Evolutionary conservation across 345 rosid species (phyloP).

Genomic region (Passiflora organensis): DNA sequence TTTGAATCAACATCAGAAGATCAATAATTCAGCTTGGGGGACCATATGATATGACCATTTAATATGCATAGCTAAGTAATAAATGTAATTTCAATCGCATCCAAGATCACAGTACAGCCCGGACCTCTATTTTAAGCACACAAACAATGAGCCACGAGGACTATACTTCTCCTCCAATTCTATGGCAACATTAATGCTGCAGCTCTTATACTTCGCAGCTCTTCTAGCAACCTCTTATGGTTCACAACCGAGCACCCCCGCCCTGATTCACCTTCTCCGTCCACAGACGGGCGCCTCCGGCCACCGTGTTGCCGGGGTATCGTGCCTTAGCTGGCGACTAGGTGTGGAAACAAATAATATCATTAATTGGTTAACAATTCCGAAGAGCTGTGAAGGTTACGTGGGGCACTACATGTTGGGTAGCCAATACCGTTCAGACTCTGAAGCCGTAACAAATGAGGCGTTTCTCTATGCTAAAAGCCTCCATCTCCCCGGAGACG

Average conservation of each 20-base stretch:
- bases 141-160: no score
- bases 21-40: no score
- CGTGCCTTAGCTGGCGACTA: constrained; percentile 57
- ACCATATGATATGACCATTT: no score
- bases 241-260: not conserved
- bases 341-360: constrained; percentile 54
- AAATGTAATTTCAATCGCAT: no score
- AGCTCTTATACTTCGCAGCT: not conserved
- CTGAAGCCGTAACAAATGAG: constrained; percentile 29
- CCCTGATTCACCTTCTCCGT: constrained; percentile 31
- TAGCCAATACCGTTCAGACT: constrained; percentile 40
- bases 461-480: constrained; percentile 36
- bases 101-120: no score
- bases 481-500: constrained; percentile 27
- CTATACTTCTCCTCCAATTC: no score
- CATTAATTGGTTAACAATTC: constrained; percentile 34
- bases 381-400: constrained; percentile 39
- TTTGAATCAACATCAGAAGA: no score
- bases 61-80: no score
- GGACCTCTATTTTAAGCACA: no score
- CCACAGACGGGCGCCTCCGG: constrained; percentile 26
- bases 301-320: constrained; percentile 6
- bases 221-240: not conserved
- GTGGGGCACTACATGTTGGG: constrained; percentile 39
- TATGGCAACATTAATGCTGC: not conserved